Evolutionary conservation across 148 eudicot species (phyloP), one percentile per base, ranked within the genome.

Genomic region (Salicornia ramosissima): DNA sequence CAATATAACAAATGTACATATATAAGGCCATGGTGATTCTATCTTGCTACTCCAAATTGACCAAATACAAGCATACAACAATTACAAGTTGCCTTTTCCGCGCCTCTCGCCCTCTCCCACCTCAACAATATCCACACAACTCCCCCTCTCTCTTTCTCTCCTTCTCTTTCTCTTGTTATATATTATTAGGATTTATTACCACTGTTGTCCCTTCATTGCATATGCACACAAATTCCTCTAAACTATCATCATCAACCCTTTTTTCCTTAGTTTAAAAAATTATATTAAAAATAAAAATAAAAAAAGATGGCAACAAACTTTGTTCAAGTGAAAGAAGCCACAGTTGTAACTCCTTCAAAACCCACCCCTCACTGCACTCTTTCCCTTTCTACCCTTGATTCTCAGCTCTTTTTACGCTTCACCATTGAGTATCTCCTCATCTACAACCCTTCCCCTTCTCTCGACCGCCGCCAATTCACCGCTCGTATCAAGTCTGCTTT

Each of bases 401-500:
- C 97, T 22, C 97, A 91, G 58, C 84, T 80, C 51, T 88, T 91
- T 68, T 81, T 88, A 12, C 84, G 97, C 8, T 91, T 88, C 75
- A 76, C 91, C 14, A 79, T 88, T 49, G 97, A 91, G 47, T 91
- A 91, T 42, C 67, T 91, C n/a, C 77, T 91, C 0, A 71, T 88
- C 47, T 88, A 77, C 82, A 43, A 5, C 5, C 77, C 84, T 0
- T 36, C 56, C 11, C 52, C 43, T 30, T 67, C 65, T 0, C 21
- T 72, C 0, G 80, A 83, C 73, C 75, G 46, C 45, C 40, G 63
- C 0, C 40, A 77, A 5, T 70, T 73, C 49, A 4, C 63, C 1
- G 58, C 80, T 64, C 83, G 77, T 1, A 29, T 91, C 36, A 88
- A 80, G 60, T 43, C 82, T 19, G 84, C 91, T 0, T 66, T 91